Base-by-base conservation (phyloP, 768 basidiomycete genomes). In the Collybiopsis luxurians region DNA sequence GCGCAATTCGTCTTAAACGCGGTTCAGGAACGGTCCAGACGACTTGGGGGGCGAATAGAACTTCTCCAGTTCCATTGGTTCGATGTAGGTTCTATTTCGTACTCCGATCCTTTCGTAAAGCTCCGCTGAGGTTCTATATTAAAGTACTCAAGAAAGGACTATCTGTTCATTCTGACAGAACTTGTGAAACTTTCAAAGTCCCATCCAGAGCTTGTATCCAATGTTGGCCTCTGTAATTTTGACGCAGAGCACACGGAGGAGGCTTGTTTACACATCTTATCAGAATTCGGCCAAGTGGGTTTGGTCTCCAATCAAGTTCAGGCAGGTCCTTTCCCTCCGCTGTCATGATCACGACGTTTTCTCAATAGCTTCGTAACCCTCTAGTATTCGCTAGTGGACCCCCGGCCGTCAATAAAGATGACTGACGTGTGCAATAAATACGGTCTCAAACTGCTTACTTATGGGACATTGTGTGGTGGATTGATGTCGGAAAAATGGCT, bases 381-480 rank as follows among this genome's bases (percentile, higher is more conserved):
- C 58, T 50, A 84, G 84, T 86, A 83, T 62, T 86, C 84, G 7
- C 68, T 85, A 52, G 78, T 86, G 55, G 83, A 85, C 61, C 75
- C 75, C 4, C 75, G 83, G 1, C 83, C 84, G 9, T 63, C 81
- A 56, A 74, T 83, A 53, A 79, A 75, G 39, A 81, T 85, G 83
- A 75, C 75, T 7, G 75, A 77, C 42, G 79, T 83, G 9, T 85
- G 83, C 59, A 68, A 75, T 59, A 73, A 73, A 53, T 82, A 86
- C 60, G 69, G 71, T 40, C 69, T 86, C 59, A 85, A 82, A 61
- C 69, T 85, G 19, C 69, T 85, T 13, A 85, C 83, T 30, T 85
- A 85, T 57, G 83, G 83, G n/a, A 81, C 84, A 0, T 66, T 86
- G 83, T 86, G 84, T 55, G 83, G 83, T 13, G 84, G 84, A 3